These are phyloP conservation scores for Alternaria consortialis DNA, from an alignment of 2,329 filamentous ascomycete species.

Conservation along the genomic window DNA sequence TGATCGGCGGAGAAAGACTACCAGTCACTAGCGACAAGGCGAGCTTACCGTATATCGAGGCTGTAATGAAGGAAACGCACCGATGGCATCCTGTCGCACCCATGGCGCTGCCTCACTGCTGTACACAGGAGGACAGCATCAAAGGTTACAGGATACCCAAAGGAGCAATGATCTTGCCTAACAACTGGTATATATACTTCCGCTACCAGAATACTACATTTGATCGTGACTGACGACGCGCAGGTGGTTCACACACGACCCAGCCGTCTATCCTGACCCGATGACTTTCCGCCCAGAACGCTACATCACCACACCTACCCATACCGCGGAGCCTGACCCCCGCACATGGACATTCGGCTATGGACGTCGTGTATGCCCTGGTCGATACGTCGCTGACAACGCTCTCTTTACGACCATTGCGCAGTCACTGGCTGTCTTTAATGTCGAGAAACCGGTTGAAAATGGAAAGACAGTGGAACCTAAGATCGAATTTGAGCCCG, in stretches of 20 bases:
- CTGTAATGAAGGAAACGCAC: conserved; percentile 56
- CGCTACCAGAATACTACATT: too few species aligned
- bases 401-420: conserved; percentile 55
- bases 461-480: conserved; percentile 52
- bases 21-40: conserved; percentile 59
- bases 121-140: conserved; percentile 49
- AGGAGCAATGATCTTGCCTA: conserved; percentile 49
- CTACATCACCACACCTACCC: conserved; percentile 47
- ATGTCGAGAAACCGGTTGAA: conserved; percentile 51
- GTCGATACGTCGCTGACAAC: conserved; percentile 53
- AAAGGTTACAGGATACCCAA: conserved; percentile 55
- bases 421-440: conserved; percentile 59
- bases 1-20: conserved; percentile 58
- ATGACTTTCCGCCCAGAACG: conserved; percentile 58
- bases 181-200: conserved; percentile 49
- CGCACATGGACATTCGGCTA: conserved; percentile 51
- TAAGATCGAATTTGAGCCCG: conserved; percentile 47
- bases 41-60: conserved; percentile 51
- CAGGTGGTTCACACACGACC: conserved; percentile 57
- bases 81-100: conserved; percentile 49
- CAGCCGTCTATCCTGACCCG: conserved; percentile 49
- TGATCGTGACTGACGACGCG: not conserved
- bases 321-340: conserved; percentile 53
- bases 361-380: conserved; percentile 57
- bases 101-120: conserved; percentile 46